Evolutionary conservation across 495 filamentous ascomycete genomes (phyloP), one percentile per base, ranked within the genome.

Genomic region (Pyrenopolyporus hunteri): DNA sequence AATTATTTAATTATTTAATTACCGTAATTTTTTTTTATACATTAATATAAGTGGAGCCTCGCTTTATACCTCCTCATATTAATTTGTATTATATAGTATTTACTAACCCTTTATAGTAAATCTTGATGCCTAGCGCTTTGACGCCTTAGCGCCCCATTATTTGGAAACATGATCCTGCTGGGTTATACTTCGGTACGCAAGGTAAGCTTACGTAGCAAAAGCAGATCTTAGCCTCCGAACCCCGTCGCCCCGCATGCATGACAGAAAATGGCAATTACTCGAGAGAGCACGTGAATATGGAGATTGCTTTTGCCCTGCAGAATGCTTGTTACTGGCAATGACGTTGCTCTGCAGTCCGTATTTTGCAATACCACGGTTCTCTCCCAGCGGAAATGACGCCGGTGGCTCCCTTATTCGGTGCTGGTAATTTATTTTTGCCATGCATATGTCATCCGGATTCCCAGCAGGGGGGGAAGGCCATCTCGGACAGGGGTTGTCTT

Each of bases 301-400:
- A 42, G 40, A 25, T 28, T 39, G 19, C 29, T 22, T 37, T 37
- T 13, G 17, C 33, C 45, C 20, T 47, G 33, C 6, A 46, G 32
- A 63, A 53, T 58, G 61, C 61, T 58, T 64, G 48, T 46, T 56
- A 59, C 43, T 59, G 51, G 45, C 63, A 33, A 66, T 66, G 63
- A 66, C 63, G 63, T 66, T 57, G 40, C 2, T 46, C 57, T 66
- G 52, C 52, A 48, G 46, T 53, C 52, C 57, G 4, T 26, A 9
- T 61, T 60, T 53, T 52, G 46, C 56, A 31, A 65, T 60, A 20
- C 62, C 44, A 47, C 45, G 50, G 33, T 57, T 61, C 51, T 31
- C 26, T 22, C 28, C 11, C 35, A 28, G 9, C 63, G 52, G 57
- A 46, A 11, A 61, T 66, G 63, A 66, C 63, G 63, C 57, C 62